Evolutionary conservation across 768 basidiomycete genomes (phyloP), one percentile per base, ranked within the genome.

Genomic region (Saitozyma sp.): DNA sequence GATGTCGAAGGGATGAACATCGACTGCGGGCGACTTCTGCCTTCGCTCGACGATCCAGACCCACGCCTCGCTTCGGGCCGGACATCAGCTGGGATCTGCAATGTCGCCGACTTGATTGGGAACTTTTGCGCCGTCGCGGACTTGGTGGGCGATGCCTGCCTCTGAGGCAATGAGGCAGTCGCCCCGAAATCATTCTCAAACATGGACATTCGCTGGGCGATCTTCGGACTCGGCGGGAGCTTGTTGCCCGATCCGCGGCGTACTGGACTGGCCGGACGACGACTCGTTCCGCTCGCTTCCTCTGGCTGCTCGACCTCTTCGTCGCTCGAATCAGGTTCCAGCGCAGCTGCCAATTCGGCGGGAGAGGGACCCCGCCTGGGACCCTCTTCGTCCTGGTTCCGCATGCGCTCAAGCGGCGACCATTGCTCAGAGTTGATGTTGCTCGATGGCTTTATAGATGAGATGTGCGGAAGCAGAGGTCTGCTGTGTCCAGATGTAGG

Each of bases 221-320:
- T 14, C 1, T 20, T n/a, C 56, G 40, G 11, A 50, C 45, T 29
- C n/a, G 56, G 29, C 29, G 29, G 29, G 29, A 29, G 29, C 29
- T 29, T 29, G 29, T 29, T 29, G 29, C 29, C 29, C 29, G 29
- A 29, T 29, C 29, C 29, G 5, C 29, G 29, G 5, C 29, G 29
- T 29, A 29, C 29, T 2, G 29, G 29, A 13, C 17, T 46, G 46
- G 46, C 29, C 6, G 40, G 55, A 61, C 29, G 61, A 37, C 6
- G 19, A 41, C 54, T 49, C 14, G 51, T 54, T 9, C 63, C 55
- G 7, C 66, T 62, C n/a, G 72, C 69, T 19, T 62, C 59, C 58
- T 76, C 75, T 5, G 75, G 75, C 29, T 29, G 29, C 29, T 29
- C 29, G 29, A 29, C 63, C n/a, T 73, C 74, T 16, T 74, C 75